phyloP scores from a whole-genome alignment of 2,329 filamentous ascomycete genomes.

The Neonectria ditissima region DNA sequence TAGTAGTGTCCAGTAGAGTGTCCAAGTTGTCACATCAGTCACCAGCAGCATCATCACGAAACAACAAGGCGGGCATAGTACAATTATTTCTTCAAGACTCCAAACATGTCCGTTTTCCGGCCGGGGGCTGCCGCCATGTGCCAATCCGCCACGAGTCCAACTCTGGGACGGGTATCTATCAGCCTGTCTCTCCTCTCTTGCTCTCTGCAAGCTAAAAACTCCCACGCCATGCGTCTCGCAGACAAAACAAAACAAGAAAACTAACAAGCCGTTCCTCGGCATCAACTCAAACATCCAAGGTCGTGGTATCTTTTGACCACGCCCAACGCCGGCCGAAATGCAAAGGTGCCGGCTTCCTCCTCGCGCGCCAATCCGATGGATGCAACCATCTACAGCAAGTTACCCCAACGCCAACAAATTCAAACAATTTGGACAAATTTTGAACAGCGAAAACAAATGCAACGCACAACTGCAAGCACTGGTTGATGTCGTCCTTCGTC shows the following conservation, averaged over 20 bases:
- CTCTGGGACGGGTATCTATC: constrained; percentile 1
- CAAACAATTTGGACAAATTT: not conserved
- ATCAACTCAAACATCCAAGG: constrained; percentile 16
- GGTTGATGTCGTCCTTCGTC: not conserved
- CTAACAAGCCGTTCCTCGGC: constrained; percentile 10
- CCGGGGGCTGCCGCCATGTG: not conserved
- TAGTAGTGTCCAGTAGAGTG: not conserved
- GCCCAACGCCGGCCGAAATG: constrained; percentile 36
- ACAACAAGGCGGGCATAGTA: no score
- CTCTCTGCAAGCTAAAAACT: not conserved
- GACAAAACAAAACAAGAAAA: constrained; percentile 1
- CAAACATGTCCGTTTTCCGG: not conserved
- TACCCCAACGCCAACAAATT: constrained; percentile 3
- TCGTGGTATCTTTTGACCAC: constrained; percentile 34
- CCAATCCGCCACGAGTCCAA: constrained; percentile 5
- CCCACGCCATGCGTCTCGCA: not conserved
- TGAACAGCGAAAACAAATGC: not conserved
- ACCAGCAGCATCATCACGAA: not conserved
- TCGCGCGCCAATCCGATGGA: constrained; percentile 20
- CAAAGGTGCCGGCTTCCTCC: constrained; percentile 20
- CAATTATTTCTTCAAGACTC: not conserved
- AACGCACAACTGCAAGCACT: not conserved
- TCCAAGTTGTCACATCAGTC: no score
- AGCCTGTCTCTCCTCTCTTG: not conserved
- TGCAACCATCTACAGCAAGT: constrained; percentile 9